Evolutionary conservation across 805 yeast genomes (phyloP).

Genomic region (Sporopachydermia quercuum): DNA sequence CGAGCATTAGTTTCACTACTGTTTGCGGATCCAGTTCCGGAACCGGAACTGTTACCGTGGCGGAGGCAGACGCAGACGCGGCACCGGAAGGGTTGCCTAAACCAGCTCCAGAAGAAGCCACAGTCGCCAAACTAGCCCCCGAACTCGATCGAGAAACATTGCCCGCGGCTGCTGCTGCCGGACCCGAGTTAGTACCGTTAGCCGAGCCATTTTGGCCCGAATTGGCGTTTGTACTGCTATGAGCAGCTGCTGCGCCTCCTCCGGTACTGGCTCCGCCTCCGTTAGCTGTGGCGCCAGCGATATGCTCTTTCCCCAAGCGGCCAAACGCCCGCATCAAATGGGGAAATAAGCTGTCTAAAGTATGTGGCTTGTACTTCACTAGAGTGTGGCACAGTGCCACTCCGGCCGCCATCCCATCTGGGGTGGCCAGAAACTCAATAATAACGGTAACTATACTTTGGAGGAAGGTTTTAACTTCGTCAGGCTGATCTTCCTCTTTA

Average conservation of each 20-base stretch:
- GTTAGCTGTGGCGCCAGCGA: conserved; percentile 36
- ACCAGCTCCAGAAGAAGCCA: conserved; percentile 10
- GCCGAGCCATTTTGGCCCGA: conserved; percentile 3
- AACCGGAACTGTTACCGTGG: conserved; percentile 4
- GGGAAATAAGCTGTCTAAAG: conserved; percentile 62
- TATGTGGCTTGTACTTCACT: conserved; percentile 56
- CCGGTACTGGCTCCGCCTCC: conserved; percentile 15
- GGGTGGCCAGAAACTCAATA: conserved; percentile 58
- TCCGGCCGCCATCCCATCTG: conserved; percentile 76
- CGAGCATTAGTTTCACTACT: conserved; percentile 63
- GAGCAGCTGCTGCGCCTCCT: conserved; percentile 1
- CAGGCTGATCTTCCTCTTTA: conserved; percentile 38
- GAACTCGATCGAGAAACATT: no score
- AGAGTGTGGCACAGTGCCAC: conserved; percentile 67
- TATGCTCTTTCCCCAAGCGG: conserved; percentile 79
- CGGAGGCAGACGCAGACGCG: conserved; percentile 10
- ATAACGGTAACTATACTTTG: conserved; percentile 49
- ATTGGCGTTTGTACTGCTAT: conserved; percentile 2
- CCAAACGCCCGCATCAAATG: conserved; percentile 76
- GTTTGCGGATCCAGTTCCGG: conserved; percentile 63
- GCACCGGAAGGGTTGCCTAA: conserved; percentile 17
- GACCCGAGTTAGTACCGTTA: conserved; percentile 4
- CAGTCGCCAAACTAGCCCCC: conserved; percentile 10
- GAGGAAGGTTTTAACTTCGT: conserved; percentile 49
- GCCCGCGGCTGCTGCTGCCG: conserved; percentile 7